These are phyloP conservation scores for Cutaneotrichosporon arboriforme DNA, from an alignment of 1,284 basidiomycete species.

Conservation along the genomic window DNA sequence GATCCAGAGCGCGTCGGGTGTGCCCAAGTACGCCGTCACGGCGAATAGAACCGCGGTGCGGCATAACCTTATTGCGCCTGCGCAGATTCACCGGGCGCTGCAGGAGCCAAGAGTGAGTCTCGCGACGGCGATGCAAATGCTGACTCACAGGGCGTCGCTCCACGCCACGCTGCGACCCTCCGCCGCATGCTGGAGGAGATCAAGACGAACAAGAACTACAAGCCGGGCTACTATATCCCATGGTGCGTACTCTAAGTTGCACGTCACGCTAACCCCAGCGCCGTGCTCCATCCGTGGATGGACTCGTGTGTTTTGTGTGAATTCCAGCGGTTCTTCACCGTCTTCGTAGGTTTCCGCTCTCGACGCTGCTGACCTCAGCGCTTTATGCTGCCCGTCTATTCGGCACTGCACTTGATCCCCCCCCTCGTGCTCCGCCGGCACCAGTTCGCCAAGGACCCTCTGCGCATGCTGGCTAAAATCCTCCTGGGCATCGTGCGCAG, in stretches of 20 bases:
- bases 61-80: slow-evolving; percentile 56
- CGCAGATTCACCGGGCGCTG: slow-evolving; percentile 57
- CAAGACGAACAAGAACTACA: slow-evolving; percentile 24
- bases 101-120: slow-evolving; percentile 51
- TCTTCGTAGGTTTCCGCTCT: slow-evolving; percentile 52
- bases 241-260: slow-evolving; percentile 49
- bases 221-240: slow-evolving; percentile 51
- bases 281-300: slow-evolving; percentile 62
- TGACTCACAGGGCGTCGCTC: slow-evolving; percentile 30
- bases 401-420: slow-evolving; percentile 85
- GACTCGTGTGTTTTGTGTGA: slow-evolving; percentile 65
- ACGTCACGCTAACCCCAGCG: not conserved
- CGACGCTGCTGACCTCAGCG: slow-evolving; percentile 11
- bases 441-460: slow-evolving; percentile 54
- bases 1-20: slow-evolving; percentile 64
- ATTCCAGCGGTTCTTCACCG: slow-evolving; percentile 68
- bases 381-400: slow-evolving; percentile 75
- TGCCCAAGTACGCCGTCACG: slow-evolving; percentile 57
- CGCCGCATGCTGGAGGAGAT: slow-evolving; percentile 24
- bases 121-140: not conserved
- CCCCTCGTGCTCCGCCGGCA: slow-evolving; percentile 65
- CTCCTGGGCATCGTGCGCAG: slow-evolving; percentile 72
- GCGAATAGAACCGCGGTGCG: slow-evolving; percentile 62
- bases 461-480: slow-evolving; percentile 60
- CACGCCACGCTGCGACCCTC: slow-evolving; percentile 26